Conservation (phyloP, 805 yeast genomes). For the Kodamaea leandrae region DNA sequence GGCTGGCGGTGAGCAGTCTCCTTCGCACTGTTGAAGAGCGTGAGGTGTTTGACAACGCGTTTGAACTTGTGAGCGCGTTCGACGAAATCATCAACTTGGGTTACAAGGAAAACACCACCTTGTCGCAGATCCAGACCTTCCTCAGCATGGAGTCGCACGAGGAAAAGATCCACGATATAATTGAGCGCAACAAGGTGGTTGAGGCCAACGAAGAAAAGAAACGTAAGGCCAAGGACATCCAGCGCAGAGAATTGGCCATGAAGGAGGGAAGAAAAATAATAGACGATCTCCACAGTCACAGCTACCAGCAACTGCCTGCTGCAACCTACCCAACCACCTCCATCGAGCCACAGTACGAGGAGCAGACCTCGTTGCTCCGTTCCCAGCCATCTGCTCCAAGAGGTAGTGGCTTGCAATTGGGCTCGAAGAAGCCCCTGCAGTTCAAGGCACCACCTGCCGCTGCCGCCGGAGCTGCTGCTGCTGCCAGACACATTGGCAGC, state of each 20-base stretch:
- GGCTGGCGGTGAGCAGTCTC: conserved; percentile 74
- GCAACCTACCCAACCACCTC: conserved; percentile 31
- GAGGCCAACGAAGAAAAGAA: conserved; percentile 98
- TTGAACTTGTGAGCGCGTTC: conserved; percentile 85
- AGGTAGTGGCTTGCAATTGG: conserved; percentile 76
- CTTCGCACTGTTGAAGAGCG: conserved; percentile 73
- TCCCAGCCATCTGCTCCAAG: conserved; percentile 17
- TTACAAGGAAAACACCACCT: conserved; percentile 79
- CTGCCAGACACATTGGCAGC: conserved; percentile 14
- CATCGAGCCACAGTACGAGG: conserved; percentile 16
- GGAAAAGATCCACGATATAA: conserved; percentile 96
- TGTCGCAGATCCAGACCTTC: conserved; percentile 81
- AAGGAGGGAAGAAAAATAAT: conserved; percentile 24
- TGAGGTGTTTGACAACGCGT: conserved; percentile 80
- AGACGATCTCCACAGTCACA: conserved; percentile 34
- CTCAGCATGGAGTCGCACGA: conserved; percentile 98
- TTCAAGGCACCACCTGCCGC: conserved; percentile 34
- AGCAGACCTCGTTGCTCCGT: conserved; percentile 12
- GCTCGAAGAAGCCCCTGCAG: conserved; percentile 39
- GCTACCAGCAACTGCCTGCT: conserved; percentile 19
- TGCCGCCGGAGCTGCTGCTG: conserved; percentile 21
- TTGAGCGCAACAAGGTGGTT: conserved; percentile 92
- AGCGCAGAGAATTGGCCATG: conserved; percentile 70
- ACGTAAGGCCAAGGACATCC: conserved; percentile 88
- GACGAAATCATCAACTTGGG: conserved; percentile 93